phyloP scores from a whole-genome alignment of 306 rosid genomes.

The Urtica urens region DNA sequence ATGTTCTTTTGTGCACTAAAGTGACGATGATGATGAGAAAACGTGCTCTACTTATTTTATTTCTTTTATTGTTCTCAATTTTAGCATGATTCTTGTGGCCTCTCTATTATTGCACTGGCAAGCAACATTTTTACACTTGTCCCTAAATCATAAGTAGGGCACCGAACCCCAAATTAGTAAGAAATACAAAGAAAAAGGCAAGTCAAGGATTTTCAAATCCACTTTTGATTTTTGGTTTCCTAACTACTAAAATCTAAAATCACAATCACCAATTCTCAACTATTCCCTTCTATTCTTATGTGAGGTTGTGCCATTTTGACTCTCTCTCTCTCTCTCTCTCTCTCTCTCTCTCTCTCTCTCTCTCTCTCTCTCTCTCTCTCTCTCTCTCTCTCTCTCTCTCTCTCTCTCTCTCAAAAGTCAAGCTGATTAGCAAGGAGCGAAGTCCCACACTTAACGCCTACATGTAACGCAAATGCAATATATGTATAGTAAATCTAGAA shows the following conservation, averaged over 20 bases:
- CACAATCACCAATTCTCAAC: neutral
- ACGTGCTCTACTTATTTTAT: conserved; percentile 17
- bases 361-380: too few species aligned
- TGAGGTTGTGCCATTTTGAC: conserved; percentile 20
- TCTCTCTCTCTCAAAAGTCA: too few species aligned
- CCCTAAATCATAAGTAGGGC: conserved; percentile 12
- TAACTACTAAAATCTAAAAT: neutral
- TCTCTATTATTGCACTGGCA: conserved; percentile 40
- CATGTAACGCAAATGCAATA: too few species aligned
- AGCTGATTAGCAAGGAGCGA: too few species aligned
- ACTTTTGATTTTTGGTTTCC: conserved; percentile 13
- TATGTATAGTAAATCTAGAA: too few species aligned
- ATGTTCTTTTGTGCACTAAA: conserved; percentile 1
- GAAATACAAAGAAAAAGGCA: conserved; percentile 16
- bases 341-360: too few species aligned
- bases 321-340: conserved; percentile 8
- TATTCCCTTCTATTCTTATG: neutral
- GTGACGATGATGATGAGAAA: conserved; percentile 16
- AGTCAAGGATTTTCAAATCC: conserved; percentile 12
- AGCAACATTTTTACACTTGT: conserved; percentile 15
- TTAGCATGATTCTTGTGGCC: conserved; percentile 10
- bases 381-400: too few species aligned
- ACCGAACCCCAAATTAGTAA: conserved; percentile 24
- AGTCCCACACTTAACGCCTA: too few species aligned
- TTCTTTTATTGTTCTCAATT: neutral